Evolutionary conservation across 495 filamentous ascomycete genomes (phyloP), one percentile per base, ranked within the genome.

Genomic region (Oidiodendron maius): DNA sequence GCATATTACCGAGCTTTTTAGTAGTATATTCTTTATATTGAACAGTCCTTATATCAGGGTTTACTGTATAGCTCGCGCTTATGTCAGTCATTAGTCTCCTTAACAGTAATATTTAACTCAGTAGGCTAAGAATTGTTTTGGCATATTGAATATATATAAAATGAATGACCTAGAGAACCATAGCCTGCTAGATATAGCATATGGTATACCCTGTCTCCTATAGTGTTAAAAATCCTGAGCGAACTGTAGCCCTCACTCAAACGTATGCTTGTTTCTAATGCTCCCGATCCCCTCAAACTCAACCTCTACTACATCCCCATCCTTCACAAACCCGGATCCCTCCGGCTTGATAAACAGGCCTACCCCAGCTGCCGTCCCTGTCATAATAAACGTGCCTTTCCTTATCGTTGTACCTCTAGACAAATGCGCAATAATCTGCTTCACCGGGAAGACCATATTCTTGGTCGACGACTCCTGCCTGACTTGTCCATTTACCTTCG

Each of bases 271-370:
- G 46, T 68, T 68, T 12, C 32, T 45, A 32, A 63, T 49, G 38
- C 46, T 55, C 46, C 63, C 65, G 48, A 68, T 50, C 5, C 57
- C 57, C 24, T 62, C 51, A 37, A 61, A 30, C 51, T 60, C 44
- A 40, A 71, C 52, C 52, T 66, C 63, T 13, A 71, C 61, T 3
- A 55, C 47, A 59, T 70, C 68, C 12, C 68, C 69, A 59, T 68
- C 57, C 44, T 63, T 55, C 34, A 72, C 28, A 46, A 65, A 67
- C 15, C 56, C 57, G n/a, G n/a, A n/a, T n/a, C n/a, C n/a, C 21
- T 62, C 52, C 56, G 52, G 52, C 35, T 37, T 4, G 13, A 37
- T 37, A 46, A 72, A 71, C 23, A 56, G 55, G 2, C 63, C 67
- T 5, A 71, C 62, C 1, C 66, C 67, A 16, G 48, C 49, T 17